Conservation (phyloP, 2,329 filamentous ascomycete genomes). For the Laburnicola sp. region DNA sequence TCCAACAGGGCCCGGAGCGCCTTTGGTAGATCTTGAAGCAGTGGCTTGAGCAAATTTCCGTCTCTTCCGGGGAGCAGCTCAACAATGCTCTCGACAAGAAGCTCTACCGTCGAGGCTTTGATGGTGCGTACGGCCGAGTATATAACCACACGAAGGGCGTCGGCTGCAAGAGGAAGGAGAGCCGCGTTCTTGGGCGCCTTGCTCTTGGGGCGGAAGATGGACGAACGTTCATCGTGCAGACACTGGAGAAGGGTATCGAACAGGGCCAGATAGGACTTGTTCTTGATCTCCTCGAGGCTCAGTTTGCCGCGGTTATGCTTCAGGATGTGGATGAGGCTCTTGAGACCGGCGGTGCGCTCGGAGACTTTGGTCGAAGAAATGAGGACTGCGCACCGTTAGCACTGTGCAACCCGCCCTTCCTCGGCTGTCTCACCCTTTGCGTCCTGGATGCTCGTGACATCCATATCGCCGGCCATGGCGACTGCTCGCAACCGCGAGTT, state of each 20-base stretch:
- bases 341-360: constrained; percentile 56
- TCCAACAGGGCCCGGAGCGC: constrained; percentile 70
- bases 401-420: not conserved
- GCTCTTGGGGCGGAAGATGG: constrained; percentile 57
- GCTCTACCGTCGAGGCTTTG: constrained; percentile 74
- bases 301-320: constrained; percentile 54
- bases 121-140: constrained; percentile 69
- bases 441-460: constrained; percentile 39
- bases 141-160: constrained; percentile 71
- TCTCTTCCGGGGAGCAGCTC: constrained; percentile 68
- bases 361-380: constrained; percentile 36
- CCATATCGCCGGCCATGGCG: constrained; percentile 23
- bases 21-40: constrained; percentile 78
- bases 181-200: constrained; percentile 39
- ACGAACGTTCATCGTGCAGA: constrained; percentile 67
- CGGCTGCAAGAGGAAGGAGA: constrained; percentile 69
- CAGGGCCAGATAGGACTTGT: constrained; percentile 79
- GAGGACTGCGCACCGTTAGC: constrained; percentile 30
- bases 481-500: constrained; percentile 7
- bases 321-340: constrained; percentile 60
- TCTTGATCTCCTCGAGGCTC: constrained; percentile 58
- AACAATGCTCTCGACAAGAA: constrained; percentile 78
- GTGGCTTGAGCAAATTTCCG: constrained; percentile 66
- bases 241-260: constrained; percentile 79
- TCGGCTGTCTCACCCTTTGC: constrained; percentile 33